Evolutionary conservation across 768 basidiomycete species (phyloP).

Genomic region (Rhizopogon vinicolor): DNA sequence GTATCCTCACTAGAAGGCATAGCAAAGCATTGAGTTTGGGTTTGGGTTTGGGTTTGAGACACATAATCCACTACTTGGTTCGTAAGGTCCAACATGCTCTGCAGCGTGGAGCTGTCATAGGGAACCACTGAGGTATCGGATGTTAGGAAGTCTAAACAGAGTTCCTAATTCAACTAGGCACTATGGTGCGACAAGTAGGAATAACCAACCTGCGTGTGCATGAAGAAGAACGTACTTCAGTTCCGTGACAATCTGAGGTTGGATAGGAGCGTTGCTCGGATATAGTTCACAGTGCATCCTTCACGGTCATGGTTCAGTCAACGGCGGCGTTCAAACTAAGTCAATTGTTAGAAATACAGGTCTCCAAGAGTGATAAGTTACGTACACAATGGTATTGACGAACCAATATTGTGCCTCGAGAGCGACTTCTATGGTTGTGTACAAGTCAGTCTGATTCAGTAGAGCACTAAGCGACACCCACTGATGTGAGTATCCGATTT

Average conservation of each 20-base stretch:
- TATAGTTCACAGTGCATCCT: constrained; percentile 4
- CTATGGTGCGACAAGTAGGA: background rate
- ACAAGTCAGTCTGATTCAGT: background rate
- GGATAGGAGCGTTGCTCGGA: background rate
- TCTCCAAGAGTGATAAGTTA: background rate
- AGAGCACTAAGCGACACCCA: background rate
- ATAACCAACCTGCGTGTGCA: background rate
- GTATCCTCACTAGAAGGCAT: background rate
- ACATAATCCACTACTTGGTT: background rate
- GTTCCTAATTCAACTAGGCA: background rate
- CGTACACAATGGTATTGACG: background rate
- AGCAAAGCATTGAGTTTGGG: too few species aligned
- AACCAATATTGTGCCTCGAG: constrained; percentile 24
- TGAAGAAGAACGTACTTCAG: constrained; percentile 1
- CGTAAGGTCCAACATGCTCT: constrained; percentile 1
- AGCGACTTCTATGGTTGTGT: constrained; percentile 10
- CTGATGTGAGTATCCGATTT: constrained; percentile 11
- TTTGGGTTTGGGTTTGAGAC: background rate
- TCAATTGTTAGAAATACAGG: background rate
- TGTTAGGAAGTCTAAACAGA: constrained; percentile 7
- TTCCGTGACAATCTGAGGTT: background rate
- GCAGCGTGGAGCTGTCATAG: constrained; percentile 5
- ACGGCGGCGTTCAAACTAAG: background rate
- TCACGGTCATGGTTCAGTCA: background rate
- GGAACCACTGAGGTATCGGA: background rate